A percentile compares a stretch with the other conserved stretches of the same genome.
Conservation (phyloP, 306 rosid species). For the Lathyrus sativus region DNA sequence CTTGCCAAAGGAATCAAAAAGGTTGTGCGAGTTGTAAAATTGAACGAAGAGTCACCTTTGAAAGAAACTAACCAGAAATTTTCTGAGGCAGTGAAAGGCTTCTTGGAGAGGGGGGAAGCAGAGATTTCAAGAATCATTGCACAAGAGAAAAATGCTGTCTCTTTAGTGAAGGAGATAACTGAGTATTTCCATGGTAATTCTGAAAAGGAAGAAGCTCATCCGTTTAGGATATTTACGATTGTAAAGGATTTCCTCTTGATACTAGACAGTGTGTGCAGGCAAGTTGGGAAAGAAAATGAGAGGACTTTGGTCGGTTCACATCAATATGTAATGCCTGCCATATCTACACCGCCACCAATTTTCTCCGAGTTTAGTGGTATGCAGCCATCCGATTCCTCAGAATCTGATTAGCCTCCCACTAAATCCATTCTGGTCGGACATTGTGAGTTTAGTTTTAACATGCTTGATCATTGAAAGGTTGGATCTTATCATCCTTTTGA, state of each 20-base stretch:
- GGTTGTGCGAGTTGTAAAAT: conserved; percentile 55
- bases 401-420: conserved; percentile 37
- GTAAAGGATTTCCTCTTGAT: conserved; percentile 79
- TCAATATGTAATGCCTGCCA: conserved; percentile 49
- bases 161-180: conserved; percentile 74
- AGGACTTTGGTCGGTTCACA: conserved; percentile 69
- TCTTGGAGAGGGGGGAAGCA: conserved; percentile 66
- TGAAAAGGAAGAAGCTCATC: conserved; percentile 89
- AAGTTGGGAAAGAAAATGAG: conserved; percentile 75
- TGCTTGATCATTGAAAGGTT: conserved; percentile 27
- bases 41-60: conserved; percentile 55
- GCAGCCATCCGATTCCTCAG: conserved; percentile 53
- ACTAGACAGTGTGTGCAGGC: conserved; percentile 83
- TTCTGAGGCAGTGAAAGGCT: conserved; percentile 61
- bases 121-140: conserved; percentile 64
- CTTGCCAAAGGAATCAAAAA: conserved; percentile 65
- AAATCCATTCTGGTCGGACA: background rate
- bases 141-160: conserved; percentile 56
- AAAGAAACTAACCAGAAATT: conserved; percentile 60
- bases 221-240: conserved; percentile 70
- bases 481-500: conserved; percentile 35
- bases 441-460: conserved; percentile 1
- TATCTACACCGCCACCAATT: conserved; percentile 39
- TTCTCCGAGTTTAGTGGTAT: conserved; percentile 56
- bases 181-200: conserved; percentile 88